Evolutionary conservation across 768 basidiomycete genomes (phyloP).

Genomic region (Tulasnella sp.): DNA sequence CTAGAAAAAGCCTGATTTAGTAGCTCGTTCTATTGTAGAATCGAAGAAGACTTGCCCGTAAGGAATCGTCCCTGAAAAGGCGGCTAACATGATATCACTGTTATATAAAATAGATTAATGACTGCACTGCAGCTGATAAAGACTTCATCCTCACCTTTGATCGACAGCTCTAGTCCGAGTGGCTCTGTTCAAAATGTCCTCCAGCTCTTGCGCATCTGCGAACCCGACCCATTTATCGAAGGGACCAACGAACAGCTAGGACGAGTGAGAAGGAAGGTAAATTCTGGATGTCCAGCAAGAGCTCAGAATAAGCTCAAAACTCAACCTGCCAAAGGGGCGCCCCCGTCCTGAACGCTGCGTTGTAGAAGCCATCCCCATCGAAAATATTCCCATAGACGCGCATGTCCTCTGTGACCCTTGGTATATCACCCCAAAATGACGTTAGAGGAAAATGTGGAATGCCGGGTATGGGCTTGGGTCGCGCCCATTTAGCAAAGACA

Average conservation of each 20-base stretch:
- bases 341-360: neutral
- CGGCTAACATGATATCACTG: neutral
- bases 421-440: slow-evolving; percentile 1
- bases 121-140: neutral
- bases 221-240: neutral
- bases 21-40: neutral
- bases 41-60: neutral
- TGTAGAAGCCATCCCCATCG: neutral
- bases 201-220: slow-evolving; percentile 11
- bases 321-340: slow-evolving; percentile 7
- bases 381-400: neutral
- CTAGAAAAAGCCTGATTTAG: neutral
- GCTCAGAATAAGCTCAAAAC: neutral
- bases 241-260: neutral
- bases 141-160: neutral
- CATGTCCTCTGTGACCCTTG: neutral
- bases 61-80: neutral
- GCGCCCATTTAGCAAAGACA: neutral
- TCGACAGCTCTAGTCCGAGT: neutral
- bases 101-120: neutral
- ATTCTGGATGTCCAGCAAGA: neutral
- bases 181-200: neutral
- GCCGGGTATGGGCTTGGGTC: neutral
- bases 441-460: slow-evolving; percentile 9
- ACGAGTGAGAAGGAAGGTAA: neutral